Conservation (phyloP, 495 filamentous ascomycete genomes). For the Penicillium flavigenum region DNA sequence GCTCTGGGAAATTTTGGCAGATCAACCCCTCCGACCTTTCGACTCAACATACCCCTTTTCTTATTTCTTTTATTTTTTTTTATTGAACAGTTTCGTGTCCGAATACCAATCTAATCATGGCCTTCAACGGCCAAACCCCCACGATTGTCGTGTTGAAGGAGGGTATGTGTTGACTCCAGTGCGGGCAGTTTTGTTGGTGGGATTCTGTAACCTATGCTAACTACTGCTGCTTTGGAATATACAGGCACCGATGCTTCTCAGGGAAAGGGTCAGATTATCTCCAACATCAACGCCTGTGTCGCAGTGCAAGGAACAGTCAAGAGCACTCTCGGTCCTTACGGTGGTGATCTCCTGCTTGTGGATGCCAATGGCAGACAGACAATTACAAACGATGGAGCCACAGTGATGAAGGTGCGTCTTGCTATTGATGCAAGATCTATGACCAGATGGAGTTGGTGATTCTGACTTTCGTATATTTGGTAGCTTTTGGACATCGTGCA, state of each 20-base stretch:
- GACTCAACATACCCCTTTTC: slow-evolving; percentile 28
- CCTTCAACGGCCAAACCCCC: slow-evolving; percentile 96
- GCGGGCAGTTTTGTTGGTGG: slow-evolving; percentile 30
- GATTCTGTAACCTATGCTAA: slow-evolving; percentile 26
- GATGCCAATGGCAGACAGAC: slow-evolving; percentile 94
- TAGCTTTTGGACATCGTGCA: slow-evolving; percentile 98
- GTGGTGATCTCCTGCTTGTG: slow-evolving; percentile 92
- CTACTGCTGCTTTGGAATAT: slow-evolving; percentile 19
- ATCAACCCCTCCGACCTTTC: slow-evolving; percentile 35
- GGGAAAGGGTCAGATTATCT: slow-evolving; percentile 94
- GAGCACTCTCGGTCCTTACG: slow-evolving; percentile 95
- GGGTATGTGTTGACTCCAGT: slow-evolving; percentile 59
- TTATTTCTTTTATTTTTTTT: slow-evolving; percentile 16
- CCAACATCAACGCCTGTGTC: slow-evolving; percentile 97
- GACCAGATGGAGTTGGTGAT: not conserved
- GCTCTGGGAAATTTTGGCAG: slow-evolving; percentile 53
- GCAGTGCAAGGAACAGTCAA: slow-evolving; percentile 96
- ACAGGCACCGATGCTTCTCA: slow-evolving; percentile 95
- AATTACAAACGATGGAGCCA: slow-evolving; percentile 98
- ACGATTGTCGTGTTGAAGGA: slow-evolving; percentile 99
- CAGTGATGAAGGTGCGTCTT: slow-evolving; percentile 90
- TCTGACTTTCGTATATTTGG: slow-evolving; percentile 19
- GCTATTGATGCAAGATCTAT: not conserved
- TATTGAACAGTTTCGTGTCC: slow-evolving; percentile 22
- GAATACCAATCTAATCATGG: slow-evolving; percentile 58